Conservation (phyloP, 805 yeast species). For the Candida khao-thaluensis region DNA sequence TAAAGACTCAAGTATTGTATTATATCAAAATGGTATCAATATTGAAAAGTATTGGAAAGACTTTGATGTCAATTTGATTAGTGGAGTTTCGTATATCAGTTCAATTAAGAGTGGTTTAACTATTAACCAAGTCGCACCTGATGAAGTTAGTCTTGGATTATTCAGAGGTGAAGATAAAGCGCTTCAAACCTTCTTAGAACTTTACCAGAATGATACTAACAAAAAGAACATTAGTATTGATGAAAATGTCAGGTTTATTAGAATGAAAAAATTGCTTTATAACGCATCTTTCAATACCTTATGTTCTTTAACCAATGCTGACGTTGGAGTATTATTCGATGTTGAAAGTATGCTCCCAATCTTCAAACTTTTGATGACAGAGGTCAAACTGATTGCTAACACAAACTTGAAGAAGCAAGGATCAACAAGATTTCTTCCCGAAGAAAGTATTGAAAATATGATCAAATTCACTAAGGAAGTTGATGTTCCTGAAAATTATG, state of each 20-base stretch:
- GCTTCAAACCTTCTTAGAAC: slow-evolving; percentile 22
- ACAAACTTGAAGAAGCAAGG: slow-evolving; percentile 20
- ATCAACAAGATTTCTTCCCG: slow-evolving; percentile 16
- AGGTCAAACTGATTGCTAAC: slow-evolving; percentile 21
- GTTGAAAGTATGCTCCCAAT: slow-evolving; percentile 20
- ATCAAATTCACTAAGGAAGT: slow-evolving; percentile 52
- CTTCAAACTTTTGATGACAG: slow-evolving; percentile 22
- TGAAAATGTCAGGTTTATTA: slow-evolving; percentile 24
- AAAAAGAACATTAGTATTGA: slow-evolving; percentile 18
- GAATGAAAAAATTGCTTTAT: slow-evolving; percentile 70
- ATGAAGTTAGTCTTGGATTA: slow-evolving; percentile 26
- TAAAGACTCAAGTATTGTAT: slow-evolving; percentile 21
- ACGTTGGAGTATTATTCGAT: slow-evolving; percentile 39
- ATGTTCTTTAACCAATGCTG: slow-evolving; percentile 28
- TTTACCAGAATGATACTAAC: slow-evolving; percentile 24
- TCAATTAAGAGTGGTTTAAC: slow-evolving; percentile 27
- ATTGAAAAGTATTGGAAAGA: slow-evolving; percentile 23
- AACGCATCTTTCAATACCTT: slow-evolving; percentile 66
- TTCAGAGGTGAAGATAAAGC: slow-evolving; percentile 25
- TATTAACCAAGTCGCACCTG: slow-evolving; percentile 29
- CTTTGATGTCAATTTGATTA: slow-evolving; percentile 21
- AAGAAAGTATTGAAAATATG: slow-evolving; percentile 30
- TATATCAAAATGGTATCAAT: slow-evolving; percentile 27
- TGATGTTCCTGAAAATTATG: slow-evolving; percentile 42
- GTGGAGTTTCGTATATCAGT: slow-evolving; percentile 35